Conservation (phyloP, 2,329 filamentous ascomycete genomes). For the Penicillium frequentans region DNA sequence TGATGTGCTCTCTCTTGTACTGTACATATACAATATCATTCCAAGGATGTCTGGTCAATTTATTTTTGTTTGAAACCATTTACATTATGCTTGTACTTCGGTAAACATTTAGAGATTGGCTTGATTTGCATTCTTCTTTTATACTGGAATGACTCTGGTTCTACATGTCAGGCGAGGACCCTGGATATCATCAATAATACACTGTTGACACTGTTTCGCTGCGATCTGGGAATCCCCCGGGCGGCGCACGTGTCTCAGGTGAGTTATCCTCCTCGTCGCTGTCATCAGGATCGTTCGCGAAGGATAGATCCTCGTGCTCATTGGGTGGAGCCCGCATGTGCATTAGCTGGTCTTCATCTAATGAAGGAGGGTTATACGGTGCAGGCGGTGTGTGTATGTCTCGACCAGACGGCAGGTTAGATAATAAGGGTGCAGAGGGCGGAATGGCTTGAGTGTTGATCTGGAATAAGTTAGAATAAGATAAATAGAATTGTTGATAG, state of each 20-base stretch:
- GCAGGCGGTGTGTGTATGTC: conserved; percentile 73
- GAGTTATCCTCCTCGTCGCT: conserved; percentile 36
- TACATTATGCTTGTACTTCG: conserved; percentile 31
- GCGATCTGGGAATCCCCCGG: conserved; percentile 37
- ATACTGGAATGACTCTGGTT: no score
- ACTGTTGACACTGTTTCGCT: conserved; percentile 30
- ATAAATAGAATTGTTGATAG: background rate
- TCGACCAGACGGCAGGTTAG: conserved; percentile 81
- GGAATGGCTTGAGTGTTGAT: conserved; percentile 80
- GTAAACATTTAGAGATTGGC: background rate
- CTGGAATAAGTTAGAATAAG: conserved; percentile 41
- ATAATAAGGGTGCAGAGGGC: conserved; percentile 67
- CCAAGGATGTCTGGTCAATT: conserved; percentile 21
- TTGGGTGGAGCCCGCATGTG: conserved; percentile 59
- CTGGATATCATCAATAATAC: conserved; percentile 32
- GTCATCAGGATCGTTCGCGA: conserved; percentile 45
- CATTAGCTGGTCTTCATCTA: conserved; percentile 64
- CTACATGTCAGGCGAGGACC: background rate
- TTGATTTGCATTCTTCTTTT: background rate
- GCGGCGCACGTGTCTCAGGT: conserved; percentile 21
- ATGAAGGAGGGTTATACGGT: conserved; percentile 63
- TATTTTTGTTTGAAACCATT: conserved; percentile 12
- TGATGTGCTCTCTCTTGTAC: conserved; percentile 18
- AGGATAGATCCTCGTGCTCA: conserved; percentile 40
- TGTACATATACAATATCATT: conserved; percentile 32